Evolutionary conservation across 1,139 yeast species (phyloP), one percentile per base, ranked within the genome.

Genomic region (Blastobotrys illinoisensis): DNA sequence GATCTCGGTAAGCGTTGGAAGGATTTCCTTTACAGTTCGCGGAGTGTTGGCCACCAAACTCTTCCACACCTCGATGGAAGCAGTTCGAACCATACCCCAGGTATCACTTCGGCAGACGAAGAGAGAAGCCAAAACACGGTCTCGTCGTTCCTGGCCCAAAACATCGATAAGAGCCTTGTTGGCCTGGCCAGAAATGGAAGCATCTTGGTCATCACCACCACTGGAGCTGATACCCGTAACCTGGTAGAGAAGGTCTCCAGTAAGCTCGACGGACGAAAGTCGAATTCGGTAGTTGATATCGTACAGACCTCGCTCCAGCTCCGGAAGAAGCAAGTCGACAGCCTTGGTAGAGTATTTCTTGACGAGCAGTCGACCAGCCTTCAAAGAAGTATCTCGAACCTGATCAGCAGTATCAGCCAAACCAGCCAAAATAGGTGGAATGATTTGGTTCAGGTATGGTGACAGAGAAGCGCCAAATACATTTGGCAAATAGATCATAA

Each of bases 31-130:
- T 54, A 93, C 86, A n/a, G 97, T 89, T 70, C 87, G 84, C 48
- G 99, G 99, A 43, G 99, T 93, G 69, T 93, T 93, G 54, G 96
- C 87, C 54, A 95, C 98, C 70, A 95, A 78, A 0, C 96, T 90
- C 74, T 91, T 91, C 99, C 99, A 95, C 53, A 95, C 91, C 64
- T 93, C 97, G 59, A 89, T 82, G n/a, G 98, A 85, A 46, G 96
- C 88, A 62, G 83, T 83, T 65, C 99, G 85, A 28, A 95, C 99
- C 66, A 85, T 79, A 63, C 89, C 89, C 49, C 95, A 82, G 50
- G 85, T 82, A 75, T 95, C 99, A 32, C 96, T 87, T 70, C 99
- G 90, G 71, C 97, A 90, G 49, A 95, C 84, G 70, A 91, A 95
- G 62, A 95, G 76, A 23, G 90, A 78, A 1, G 98, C 82, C 66